Evolutionary conservation across 2,329 filamentous ascomycete species (phyloP), one percentile per base, ranked within the genome.

Genomic region (Diaporthe vaccinii): DNA sequence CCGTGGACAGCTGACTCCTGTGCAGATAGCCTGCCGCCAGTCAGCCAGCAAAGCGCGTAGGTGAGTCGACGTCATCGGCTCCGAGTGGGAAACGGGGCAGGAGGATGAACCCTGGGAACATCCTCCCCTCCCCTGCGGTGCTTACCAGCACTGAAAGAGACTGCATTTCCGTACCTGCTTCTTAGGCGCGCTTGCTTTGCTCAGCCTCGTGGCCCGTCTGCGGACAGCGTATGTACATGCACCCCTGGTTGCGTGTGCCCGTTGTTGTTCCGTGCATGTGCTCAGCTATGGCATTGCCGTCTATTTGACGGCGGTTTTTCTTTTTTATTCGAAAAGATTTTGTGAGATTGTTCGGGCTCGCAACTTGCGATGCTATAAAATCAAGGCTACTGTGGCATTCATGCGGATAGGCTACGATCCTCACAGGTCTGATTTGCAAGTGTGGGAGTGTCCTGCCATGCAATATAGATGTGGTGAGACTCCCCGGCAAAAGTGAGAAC

Each of bases 1-100:
- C 14, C 22, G 31, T 28, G 10, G 61, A 67, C 36, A 28, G 65
- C 49, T 69, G 65, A 69, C 65, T 69, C 65, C 51, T 41, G 49
- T 31, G 3, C 25, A 5, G 15, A 41, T 36, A 22, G 55, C 55
- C 55, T 15, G 51, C 51, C 51, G 10, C 22, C 22, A 22, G 8
- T 0, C 28, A 14, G 28, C 14, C 28, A 36, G 59, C 59, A 12
- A 3, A 0, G 25, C 9, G 8, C 41, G 25, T 0, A 61, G 2
- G 25, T 5, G 9, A 4, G 7, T 2, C 61, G 61, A 65, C 61
- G 61, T 65, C 61, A 62, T 62, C 22, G 15, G 39, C 2, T 17
- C 14, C 36, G 25, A 44, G 15, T 15, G 0, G 10, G 20, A 22
- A 20, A n/a, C 4, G 6, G 58, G 58, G 58, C 58, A 22, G 58